A percentile compares a stretch with the other conserved stretches of the same genome.
Conservation (phyloP, 306 rosid genomes). For the Pyrus communis region DNA sequence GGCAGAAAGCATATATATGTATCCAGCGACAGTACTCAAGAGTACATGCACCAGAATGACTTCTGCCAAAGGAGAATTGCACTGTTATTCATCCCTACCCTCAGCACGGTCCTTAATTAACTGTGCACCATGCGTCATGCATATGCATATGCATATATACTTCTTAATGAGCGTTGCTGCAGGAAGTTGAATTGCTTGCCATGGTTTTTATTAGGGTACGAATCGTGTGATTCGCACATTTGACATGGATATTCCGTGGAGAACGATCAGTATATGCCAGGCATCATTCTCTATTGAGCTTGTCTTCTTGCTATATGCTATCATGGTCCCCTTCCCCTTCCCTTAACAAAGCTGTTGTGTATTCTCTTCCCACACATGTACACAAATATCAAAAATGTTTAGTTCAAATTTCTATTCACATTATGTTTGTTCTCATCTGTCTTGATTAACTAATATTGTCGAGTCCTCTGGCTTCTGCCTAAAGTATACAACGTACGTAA, state of each 20-base stretch:
- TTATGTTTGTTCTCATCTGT: no score
- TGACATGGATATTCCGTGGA: slow-evolving; percentile 19
- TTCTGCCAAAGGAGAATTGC: slow-evolving; percentile 66
- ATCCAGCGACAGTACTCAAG: not conserved
- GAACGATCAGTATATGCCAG: slow-evolving; percentile 9
- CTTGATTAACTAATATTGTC: no score
- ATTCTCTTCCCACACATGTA: no score
- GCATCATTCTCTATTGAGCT: slow-evolving; percentile 20
- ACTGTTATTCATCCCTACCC: slow-evolving; percentile 60
- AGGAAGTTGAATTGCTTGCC: not conserved
- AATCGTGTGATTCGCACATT: slow-evolving; percentile 21
- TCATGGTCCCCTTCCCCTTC: slow-evolving; percentile 18
- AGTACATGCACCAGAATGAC: slow-evolving; percentile 18
- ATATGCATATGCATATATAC: not conserved
- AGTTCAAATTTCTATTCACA: no score
- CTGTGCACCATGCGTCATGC: not conserved
- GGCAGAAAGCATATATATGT: slow-evolving; percentile 27
- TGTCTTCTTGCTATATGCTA: not conserved
- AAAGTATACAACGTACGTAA: no score
- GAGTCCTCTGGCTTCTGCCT: no score
- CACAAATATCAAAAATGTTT: no score
- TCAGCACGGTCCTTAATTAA: not conserved
- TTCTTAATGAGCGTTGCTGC: not conserved
- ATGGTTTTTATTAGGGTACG: not conserved
- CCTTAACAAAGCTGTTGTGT: not conserved